A percentile compares a stretch with the other conserved stretches of the same genome.
phyloP scores from a whole-genome alignment of 805 yeast genomes.

The Saccharomycopsis vini region DNA sequence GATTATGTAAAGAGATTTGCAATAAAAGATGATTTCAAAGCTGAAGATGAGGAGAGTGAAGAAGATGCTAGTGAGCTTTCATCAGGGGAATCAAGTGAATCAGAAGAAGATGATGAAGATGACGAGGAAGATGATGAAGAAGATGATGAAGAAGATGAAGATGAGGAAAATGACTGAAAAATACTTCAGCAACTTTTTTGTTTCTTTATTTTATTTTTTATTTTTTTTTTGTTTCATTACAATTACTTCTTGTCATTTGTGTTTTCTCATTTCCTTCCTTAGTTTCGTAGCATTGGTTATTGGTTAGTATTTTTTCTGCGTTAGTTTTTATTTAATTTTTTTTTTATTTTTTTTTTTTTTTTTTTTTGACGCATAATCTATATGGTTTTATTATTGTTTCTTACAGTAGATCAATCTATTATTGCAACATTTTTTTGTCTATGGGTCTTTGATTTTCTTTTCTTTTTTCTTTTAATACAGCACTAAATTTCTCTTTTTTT shows the following conservation, averaged over 20 bases:
- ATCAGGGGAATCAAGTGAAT: conserved; percentile 12
- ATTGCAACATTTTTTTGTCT: no score
- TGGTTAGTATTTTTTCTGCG: no score
- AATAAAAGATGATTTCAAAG: conserved; percentile 32
- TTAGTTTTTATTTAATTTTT: no score
- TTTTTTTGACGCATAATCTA: no score
- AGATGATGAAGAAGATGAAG: conserved; percentile 3
- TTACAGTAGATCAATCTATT: no score
- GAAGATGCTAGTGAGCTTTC: conserved; percentile 25
- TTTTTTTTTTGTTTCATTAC: no score
- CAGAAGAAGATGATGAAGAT: conserved; percentile 20
- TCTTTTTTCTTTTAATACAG: background rate
- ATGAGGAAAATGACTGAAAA: background rate
- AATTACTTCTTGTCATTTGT: no score
- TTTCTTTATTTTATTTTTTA: background rate
- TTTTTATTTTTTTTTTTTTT: no score
- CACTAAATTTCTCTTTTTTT: no score
- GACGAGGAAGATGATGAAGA: conserved; percentile 22
- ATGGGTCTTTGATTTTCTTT: background rate
- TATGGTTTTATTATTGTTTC: no score
- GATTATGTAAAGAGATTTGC: conserved; percentile 71
- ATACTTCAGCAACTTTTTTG: background rate
- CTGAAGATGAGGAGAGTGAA: conserved; percentile 37
- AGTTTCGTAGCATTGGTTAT: no score
- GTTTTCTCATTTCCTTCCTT: no score